Percentiles rank a stretch among this genome's conserved stretches.
Conservation (phyloP, 78 protist species). For the Thecamonas trahens region DNA sequence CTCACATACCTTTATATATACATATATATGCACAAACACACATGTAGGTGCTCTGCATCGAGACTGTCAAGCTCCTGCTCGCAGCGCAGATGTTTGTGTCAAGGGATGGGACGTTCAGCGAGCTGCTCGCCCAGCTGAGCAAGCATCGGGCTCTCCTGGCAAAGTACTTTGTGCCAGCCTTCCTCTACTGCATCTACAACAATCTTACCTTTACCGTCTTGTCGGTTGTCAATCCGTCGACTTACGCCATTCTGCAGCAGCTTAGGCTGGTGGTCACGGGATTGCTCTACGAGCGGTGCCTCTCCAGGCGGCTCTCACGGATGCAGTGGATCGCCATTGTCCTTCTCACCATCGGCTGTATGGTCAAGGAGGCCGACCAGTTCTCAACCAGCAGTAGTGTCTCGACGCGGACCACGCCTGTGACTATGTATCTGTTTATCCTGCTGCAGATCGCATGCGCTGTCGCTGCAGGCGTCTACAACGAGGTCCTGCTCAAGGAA, state of each 20-base stretch:
- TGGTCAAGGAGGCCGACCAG: slow-evolving; percentile 12
- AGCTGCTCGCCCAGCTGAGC: too few species aligned
- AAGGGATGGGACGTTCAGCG: too few species aligned
- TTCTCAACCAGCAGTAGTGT: background rate
- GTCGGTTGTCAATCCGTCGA: slow-evolving; percentile 24
- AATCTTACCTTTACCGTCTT: slow-evolving; percentile 43
- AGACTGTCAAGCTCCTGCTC: too few species aligned
- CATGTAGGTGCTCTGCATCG: too few species aligned
- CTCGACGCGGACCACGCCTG: background rate
- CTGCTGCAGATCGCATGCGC: background rate
- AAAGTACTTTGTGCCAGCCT: slow-evolving; percentile 23
- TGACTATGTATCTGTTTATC: background rate
- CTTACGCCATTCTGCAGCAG: slow-evolving; percentile 43
- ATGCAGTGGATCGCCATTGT: slow-evolving; percentile 31
- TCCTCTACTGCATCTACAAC: slow-evolving; percentile 44
- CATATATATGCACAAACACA: too few species aligned
- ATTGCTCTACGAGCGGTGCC: slow-evolving; percentile 9
- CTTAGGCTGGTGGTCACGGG: slow-evolving; percentile 42
- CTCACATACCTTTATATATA: too few species aligned
- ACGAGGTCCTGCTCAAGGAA: slow-evolving; percentile 45
- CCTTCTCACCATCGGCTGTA: slow-evolving; percentile 26
- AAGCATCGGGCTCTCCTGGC: too few species aligned
- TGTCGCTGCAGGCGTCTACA: slow-evolving; percentile 28
- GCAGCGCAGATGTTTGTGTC: too few species aligned
- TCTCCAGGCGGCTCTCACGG: slow-evolving; percentile 1